Evolutionary conservation across 202 grass and related monocot species (phyloP).

Genomic region (Setaria italica): DNA sequence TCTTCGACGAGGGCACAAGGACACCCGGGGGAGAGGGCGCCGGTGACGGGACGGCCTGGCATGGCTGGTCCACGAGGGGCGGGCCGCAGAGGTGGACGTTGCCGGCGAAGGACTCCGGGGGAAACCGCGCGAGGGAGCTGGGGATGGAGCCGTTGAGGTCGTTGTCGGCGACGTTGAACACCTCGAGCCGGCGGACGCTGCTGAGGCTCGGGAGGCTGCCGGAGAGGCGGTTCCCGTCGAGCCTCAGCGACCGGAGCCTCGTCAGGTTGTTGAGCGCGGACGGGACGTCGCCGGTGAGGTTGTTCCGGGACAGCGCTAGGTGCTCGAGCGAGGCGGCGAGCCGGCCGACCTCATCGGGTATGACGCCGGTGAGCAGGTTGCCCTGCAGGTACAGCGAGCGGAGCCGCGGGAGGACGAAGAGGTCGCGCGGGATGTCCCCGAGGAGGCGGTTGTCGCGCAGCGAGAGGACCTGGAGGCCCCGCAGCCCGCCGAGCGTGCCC

Average conservation of each 20-base stretch:
- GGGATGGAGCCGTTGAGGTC: constrained; percentile 76
- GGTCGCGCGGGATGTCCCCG: constrained; percentile 66
- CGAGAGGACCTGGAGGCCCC: constrained; percentile 59
- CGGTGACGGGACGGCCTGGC: constrained; percentile 61
- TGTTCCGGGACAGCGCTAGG: constrained; percentile 68
- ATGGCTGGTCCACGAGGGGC: constrained; percentile 54
- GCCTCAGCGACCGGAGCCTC: constrained; percentile 39
- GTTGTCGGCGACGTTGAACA: constrained; percentile 78
- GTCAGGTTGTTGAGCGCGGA: constrained; percentile 44
- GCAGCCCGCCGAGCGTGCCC: constrained; percentile 52
- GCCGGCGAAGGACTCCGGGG: constrained; percentile 52
- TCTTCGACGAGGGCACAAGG: not conserved
- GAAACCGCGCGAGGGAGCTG: constrained; percentile 44
- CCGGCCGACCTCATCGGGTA: constrained; percentile 40
- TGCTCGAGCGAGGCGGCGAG: constrained; percentile 53
- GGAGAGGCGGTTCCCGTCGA: constrained; percentile 65
- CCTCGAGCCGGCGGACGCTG: constrained; percentile 34
- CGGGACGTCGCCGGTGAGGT: constrained; percentile 56
- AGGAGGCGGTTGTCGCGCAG: constrained; percentile 80
- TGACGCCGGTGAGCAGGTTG: constrained; percentile 58
- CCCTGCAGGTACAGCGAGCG: constrained; percentile 64
- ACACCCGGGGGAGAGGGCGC: not conserved
- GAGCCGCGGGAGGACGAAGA: constrained; percentile 55
- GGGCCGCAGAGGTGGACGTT: constrained; percentile 71
- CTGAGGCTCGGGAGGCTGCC: constrained; percentile 63